Evolutionary conservation across 768 basidiomycete genomes (phyloP), one percentile per base, ranked within the genome.

Genomic region (Cystofilobasidium ferigula): DNA sequence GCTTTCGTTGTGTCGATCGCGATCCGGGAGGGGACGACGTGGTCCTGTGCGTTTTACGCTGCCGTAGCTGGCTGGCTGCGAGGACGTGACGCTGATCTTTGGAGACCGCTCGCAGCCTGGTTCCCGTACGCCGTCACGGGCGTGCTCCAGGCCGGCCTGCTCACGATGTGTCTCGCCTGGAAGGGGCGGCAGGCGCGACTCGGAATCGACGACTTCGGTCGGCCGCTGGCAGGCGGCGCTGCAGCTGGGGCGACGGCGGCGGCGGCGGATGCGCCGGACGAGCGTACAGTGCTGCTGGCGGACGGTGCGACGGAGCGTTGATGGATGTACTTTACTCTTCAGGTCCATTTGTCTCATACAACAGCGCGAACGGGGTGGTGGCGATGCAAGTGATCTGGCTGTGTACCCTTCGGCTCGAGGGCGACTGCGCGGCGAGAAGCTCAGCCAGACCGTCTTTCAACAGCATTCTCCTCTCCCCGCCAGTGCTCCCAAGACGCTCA

Each of bases 201-300:
- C 22, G 82, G 83, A 20, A 82, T 97, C 58, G 89, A 97, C 73
- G 93, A 97, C 76, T 98, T 95, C 72, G 93, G 93, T 1, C 79
- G 81, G 43, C 82, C 84, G 0, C 73, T 83, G 40, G 40, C n/a
- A 0, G 24, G 20, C 1, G 58, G 10, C 20, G 32, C 16, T 14
- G 42, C 47, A 1, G 59, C n/a, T n/a, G n/a, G n/a, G n/a, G n/a
- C n/a, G n/a, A n/a, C 20, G 8, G 45, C 45, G 45, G 22, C 45
- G 22, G 45, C 45, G 3, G 45, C 3, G 2, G 45, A n/a, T 7
- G 10, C n/a, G 22, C 9, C 45, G n/a, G 45, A 47, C 45, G 45
- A 47, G 45, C 45, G 45, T 5, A 47, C 45, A 16, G 45, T 9
- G 22, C 13, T 47, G 45, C 45, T 47, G 14, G 40, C 7, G 40